Evolutionary conservation across 2,329 filamentous ascomycete genomes (phyloP), one percentile per base, ranked within the genome.

Genomic region (Chaetomium sp.): DNA sequence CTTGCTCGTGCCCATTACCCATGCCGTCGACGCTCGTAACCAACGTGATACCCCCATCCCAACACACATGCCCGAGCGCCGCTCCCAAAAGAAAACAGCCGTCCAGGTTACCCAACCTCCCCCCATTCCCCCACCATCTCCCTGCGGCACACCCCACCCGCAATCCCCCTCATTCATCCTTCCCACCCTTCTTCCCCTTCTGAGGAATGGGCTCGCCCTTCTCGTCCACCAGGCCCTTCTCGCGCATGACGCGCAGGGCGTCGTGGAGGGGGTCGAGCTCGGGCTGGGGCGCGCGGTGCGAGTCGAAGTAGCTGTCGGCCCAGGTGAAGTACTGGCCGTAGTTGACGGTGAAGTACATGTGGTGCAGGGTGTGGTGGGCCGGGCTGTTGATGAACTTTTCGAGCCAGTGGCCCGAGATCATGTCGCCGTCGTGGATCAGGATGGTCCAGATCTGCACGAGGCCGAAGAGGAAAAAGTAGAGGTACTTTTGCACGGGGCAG

Each of bases 301-400:
- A 81, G 69, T 76, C 75, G 67, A 78, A 81, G 70, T 77, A 80
- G 72, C 59, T 75, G 70, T 81, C 79, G 69, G 78, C 78, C 78
- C 78, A 81, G 66, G 79, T 81, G 67, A 81, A 81, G 72, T 81
- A 81, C 72, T 81, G 79, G 65, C 79, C 79, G 71, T 81, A 81
- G 73, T 81, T 81, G 77, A 78, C 77, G 65, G 77, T 82, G 70
- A 82, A 82, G 74, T 80, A 81, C 72, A 82, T 79, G 74, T 82
- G 80, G 71, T 82, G 80, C 35, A 81, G 74, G 4, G 79, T 81
- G 75, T 82, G 80, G 71, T 80, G 79, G 12, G 80, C 80, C 7
- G 80, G 78, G 67, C 78, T 79, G 76, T 82, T 82, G 75, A 82
- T 78, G 69, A 75, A 80, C 66, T 77, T 79, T 65, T 81, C 79